These are phyloP conservation scores for Plasmodium knowlesi DNA, from an alignment of 169 alveolate genomes.

Conservation along the genomic window DNA sequence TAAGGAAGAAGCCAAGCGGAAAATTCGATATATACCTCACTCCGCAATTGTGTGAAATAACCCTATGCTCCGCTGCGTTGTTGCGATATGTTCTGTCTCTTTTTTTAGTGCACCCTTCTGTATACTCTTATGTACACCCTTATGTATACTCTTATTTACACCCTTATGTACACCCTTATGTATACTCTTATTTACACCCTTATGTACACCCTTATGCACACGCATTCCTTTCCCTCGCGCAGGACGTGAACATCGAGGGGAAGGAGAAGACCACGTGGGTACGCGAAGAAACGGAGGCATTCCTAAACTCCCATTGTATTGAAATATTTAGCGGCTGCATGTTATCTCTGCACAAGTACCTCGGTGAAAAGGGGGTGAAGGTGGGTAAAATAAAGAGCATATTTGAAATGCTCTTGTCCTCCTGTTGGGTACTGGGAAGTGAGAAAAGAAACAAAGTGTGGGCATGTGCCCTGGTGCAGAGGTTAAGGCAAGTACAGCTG, in stretches of 20 bases:
- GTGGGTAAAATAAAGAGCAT: constrained; percentile 34
- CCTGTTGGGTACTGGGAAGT: constrained; percentile 69
- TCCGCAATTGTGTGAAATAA: neutral
- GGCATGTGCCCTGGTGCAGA: constrained; percentile 63
- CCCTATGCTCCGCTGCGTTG: neutral
- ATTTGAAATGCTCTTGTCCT: constrained; percentile 43
- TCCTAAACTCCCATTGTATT: constrained; percentile 43
- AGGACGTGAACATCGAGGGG: constrained; percentile 39
- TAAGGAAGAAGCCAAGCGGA: neutral
- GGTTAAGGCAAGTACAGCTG: constrained; percentile 63
- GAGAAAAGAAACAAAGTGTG: constrained; percentile 60
- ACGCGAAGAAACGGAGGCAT: constrained; percentile 58
- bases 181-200: neutral
- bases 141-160: neutral
- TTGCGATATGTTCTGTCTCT: no score
- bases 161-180: neutral
- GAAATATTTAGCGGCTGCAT: constrained; percentile 64
- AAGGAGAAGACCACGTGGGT: constrained; percentile 54
- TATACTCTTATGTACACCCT: no score
- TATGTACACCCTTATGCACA: neutral
- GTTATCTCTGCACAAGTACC: constrained; percentile 44
- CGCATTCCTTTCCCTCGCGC: neutral
- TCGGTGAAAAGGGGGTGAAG: constrained; percentile 34
- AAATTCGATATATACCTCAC: no score
- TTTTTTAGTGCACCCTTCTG: no score